phyloP scores from a whole-genome alignment of 257 asterid genomes.

The Coffea eugenioides region DNA sequence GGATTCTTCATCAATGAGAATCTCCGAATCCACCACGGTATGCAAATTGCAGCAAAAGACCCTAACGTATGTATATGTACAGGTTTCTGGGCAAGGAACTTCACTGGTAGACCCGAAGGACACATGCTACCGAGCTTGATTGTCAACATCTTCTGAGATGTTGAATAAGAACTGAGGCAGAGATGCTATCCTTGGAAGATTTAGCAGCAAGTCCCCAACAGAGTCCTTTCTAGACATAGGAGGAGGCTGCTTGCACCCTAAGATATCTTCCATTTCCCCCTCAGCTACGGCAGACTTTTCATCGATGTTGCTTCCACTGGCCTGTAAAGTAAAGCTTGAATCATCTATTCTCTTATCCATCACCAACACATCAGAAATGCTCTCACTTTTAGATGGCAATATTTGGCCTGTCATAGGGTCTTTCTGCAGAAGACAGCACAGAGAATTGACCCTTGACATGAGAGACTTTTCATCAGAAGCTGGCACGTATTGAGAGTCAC shows the following conservation, averaged over 20 bases:
- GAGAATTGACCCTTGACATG: constrained; percentile 86
- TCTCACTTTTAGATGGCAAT: constrained; percentile 26
- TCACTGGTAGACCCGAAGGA: background rate
- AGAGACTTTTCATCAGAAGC: constrained; percentile 75
- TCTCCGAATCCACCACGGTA: constrained; percentile 52
- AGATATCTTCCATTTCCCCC: constrained; percentile 23
- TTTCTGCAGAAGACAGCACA: constrained; percentile 91
- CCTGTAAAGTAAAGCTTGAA: background rate
- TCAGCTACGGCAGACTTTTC: constrained; percentile 5
- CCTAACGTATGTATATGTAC: constrained; percentile 9
- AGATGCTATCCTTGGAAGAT: constrained; percentile 94
- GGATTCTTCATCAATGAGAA: constrained; percentile 70
- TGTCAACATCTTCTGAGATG: constrained; percentile 58
- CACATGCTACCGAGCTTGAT: constrained; percentile 47
- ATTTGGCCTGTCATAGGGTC: constrained; percentile 42
- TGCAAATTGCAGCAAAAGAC: constrained; percentile 12
- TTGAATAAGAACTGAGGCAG: constrained; percentile 85
- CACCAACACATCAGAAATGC: constrained; percentile 18
- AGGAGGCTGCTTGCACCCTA: constrained; percentile 33
- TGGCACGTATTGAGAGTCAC: constrained; percentile 51
- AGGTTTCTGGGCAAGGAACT: background rate
- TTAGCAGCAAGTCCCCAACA: constrained; percentile 68
- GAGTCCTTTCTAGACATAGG: constrained; percentile 84
- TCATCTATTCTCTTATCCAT: constrained; percentile 34
- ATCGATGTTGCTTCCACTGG: constrained; percentile 18